Evolutionary conservation across 2,329 filamentous ascomycete genomes (phyloP), one percentile per base, ranked within the genome.

Genomic region (Orbilia brochopaga): DNA sequence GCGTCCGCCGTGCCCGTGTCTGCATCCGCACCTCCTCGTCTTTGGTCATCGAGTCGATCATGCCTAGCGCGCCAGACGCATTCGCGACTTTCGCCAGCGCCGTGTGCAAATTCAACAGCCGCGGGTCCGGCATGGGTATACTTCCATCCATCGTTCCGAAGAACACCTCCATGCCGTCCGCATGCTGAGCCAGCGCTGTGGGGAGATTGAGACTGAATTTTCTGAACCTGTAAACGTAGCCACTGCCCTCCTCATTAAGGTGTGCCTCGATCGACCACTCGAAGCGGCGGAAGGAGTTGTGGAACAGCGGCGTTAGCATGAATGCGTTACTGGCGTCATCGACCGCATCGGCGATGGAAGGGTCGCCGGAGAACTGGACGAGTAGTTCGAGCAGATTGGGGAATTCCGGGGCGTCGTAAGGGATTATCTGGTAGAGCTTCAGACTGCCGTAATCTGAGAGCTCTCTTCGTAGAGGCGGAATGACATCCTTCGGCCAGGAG

Each of bases 261-360:
- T 21, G 32, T 1, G 69, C 69, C 37, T 73, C 69, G n/a, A 73
- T 73, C 10, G 61, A 65, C 61, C 60, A 73, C 19, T 73, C 69
- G 56, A 73, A 73, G 19, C 62, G 55, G 17, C 61, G 57, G 30
- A 73, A 73, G 10, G 69, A 59, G 56, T 53, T 59, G 24, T 66
- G 61, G 46, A 66, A 66, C 23, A 66, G 44, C n/a, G 35, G 51
- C 19, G 61, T 66, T 15, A 73, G 56, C 69, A 73, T 65, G 23
- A 73, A 40, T 21, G 61, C 69, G 32, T 73, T 66, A 32, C 55
- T 65, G 5, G 69, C 60, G 37, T 73, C 51, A 46, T 73, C 55
- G 10, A 73, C 57, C 55, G 56, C 65, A 30, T 73, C 61, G 32
- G 54, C 56, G 32, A 65, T 58, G 24, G 54, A 62, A 27, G 69